Percentiles rank a stretch among this genome's conserved stretches.
Evolutionary conservation across 2,329 filamentous ascomycete genomes (phyloP).

Genomic region (Pseudogymnoascus sp.): DNA sequence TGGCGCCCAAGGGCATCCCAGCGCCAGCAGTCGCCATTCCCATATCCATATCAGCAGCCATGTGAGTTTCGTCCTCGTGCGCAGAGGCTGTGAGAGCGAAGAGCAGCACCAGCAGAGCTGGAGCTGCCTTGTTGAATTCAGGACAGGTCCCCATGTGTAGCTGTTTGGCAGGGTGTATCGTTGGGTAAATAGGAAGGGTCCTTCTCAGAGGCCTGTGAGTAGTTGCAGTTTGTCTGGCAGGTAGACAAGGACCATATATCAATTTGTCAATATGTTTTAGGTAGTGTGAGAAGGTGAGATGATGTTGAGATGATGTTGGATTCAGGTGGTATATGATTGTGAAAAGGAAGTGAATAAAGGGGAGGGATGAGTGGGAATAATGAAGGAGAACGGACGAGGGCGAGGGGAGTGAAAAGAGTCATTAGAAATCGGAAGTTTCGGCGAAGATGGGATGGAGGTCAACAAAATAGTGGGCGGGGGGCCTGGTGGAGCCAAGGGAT

Average conservation of each 20-base stretch:
- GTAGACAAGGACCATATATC: background rate
- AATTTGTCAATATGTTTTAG: background rate
- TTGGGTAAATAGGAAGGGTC: background rate
- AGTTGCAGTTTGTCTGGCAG: background rate
- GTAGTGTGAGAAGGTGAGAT: background rate
- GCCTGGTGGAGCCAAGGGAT: background rate
- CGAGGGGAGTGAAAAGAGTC: background rate
- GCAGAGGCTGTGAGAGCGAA: constrained; percentile 28
- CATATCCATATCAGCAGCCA: constrained; percentile 29
- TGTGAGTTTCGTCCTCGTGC: constrained; percentile 21
- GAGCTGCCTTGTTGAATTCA: constrained; percentile 16
- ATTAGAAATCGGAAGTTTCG: background rate
- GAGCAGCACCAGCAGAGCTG: constrained; percentile 27
- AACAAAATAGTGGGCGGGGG: background rate
- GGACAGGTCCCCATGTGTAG: background rate
- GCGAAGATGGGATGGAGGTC: background rate
- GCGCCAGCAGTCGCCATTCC: constrained; percentile 12
- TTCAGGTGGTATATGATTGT: background rate
- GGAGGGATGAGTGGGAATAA: background rate
- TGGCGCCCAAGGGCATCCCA: constrained; percentile 10
- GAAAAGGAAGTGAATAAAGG: background rate
- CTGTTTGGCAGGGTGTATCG: background rate
- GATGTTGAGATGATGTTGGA: background rate
- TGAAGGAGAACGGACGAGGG: background rate
- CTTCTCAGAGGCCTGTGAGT: background rate